Evolutionary conservation across 2,329 filamentous ascomycete species (phyloP).

Genomic region (Alternaria ventricosa): DNA sequence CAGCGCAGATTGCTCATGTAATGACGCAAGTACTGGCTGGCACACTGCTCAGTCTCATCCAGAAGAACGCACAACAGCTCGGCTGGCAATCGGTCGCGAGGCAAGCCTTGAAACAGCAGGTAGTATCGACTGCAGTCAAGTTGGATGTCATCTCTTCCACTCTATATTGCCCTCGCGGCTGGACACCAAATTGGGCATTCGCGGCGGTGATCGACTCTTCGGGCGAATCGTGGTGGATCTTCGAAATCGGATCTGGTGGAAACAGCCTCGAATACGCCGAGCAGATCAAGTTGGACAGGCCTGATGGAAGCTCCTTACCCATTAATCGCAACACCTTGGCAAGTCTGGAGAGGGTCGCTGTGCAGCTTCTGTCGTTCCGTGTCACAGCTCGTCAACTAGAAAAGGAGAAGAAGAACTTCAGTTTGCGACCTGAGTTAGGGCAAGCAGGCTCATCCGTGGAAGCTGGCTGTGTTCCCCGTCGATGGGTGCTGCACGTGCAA

Average conservation of each 20-base stretch:
- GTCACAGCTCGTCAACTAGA: slow-evolving; percentile 35
- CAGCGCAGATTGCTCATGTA: slow-evolving; percentile 63
- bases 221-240: slow-evolving; percentile 49
- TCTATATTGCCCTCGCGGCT: slow-evolving; percentile 75
- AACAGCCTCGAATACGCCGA: slow-evolving; percentile 37
- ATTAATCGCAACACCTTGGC: slow-evolving; percentile 37
- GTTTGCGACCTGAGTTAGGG: slow-evolving; percentile 26
- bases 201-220: slow-evolving; percentile 57
- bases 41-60: slow-evolving; percentile 67
- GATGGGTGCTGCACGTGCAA: slow-evolving; percentile 39
- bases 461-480: slow-evolving; percentile 18
- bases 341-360: slow-evolving; percentile 49
- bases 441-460: slow-evolving; percentile 8
- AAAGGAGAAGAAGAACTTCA: slow-evolving; percentile 29
- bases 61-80: slow-evolving; percentile 64
- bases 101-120: slow-evolving; percentile 53
- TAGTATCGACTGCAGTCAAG: slow-evolving; percentile 66
- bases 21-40: slow-evolving; percentile 69
- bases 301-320: slow-evolving; percentile 21
- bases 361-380: slow-evolving; percentile 42
- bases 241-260: slow-evolving; percentile 35
- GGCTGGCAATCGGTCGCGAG: slow-evolving; percentile 65
- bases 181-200: slow-evolving; percentile 75
- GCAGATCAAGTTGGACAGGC: slow-evolving; percentile 33
- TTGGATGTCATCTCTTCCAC: slow-evolving; percentile 66